Base-by-base conservation (phyloP, 2,329 filamentous ascomycete genomes). In the Aureobasidium vineae region DNA sequence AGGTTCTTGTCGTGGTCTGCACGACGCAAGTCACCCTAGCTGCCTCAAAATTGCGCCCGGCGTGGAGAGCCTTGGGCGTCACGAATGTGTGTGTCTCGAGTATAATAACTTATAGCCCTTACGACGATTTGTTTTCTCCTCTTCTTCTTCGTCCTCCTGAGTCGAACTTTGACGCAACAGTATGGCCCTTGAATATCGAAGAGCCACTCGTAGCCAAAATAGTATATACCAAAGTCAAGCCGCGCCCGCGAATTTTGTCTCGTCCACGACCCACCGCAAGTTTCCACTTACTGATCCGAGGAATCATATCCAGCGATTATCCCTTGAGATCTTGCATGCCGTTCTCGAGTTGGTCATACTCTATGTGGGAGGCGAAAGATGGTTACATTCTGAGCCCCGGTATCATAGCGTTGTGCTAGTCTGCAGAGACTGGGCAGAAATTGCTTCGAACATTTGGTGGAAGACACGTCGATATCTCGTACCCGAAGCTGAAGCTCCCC, bases 11-110 rank as follows among this genome's bases (percentile, higher is more conserved):
- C 33, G 56, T 13, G 26, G 16, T 31, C 19, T 11, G 28, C 13
- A 49, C 28, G 41, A 36, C n/a, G 16, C 6, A n/a, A 33, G 40
- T 31, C 23, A n/a, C 5, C n/a, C 5, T 16, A 6, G 41, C 10
- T 26, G 28, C 11, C 43, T 38, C 19, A 21, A 38, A 21, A 50
- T 49, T 61, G 43, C 57, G 57, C 57, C 57, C 57, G 43, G 21
- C 26, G 43, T n/a, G 19, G 41, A 21, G 26, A 16, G n/a, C n/a
- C n/a, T n/a, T n/a, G n/a, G 33, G 26, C 56, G 54, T 45, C 54
- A 45, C n/a, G n/a, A n/a, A n/a, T n/a, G n/a, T n/a, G n/a, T n/a
- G n/a, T n/a, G n/a, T n/a, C n/a, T n/a, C n/a, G n/a, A n/a, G n/a
- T n/a, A n/a, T n/a, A n/a, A n/a, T n/a, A n/a, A n/a, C n/a, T n/a